Evolutionary conservation across 2,329 filamentous ascomycete genomes (phyloP).

Genomic region (Claviceps humidiphila): DNA sequence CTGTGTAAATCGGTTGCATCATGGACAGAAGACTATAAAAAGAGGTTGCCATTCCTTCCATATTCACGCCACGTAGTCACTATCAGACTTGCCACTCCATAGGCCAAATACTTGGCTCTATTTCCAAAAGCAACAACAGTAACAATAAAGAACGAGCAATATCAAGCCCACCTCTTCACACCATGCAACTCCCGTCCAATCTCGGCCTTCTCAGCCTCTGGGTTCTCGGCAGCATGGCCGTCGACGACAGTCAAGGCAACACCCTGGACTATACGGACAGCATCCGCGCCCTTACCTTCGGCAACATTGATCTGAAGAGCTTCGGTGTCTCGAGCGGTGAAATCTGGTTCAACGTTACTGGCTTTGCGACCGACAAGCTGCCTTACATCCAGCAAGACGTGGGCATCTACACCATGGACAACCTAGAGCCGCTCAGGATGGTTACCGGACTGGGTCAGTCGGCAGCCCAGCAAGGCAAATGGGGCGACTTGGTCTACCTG

Average conservation of each 20-base stretch:
- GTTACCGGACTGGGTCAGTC: background rate
- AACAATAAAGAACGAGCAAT: too few relatives aligned
- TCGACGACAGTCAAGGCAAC: background rate
- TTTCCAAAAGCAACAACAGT: too few relatives aligned
- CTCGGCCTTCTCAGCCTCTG: background rate
- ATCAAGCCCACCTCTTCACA: too few relatives aligned
- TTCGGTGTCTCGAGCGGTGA: background rate
- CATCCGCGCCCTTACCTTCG: slow-evolving; percentile 1
- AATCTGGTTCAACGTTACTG: slow-evolving; percentile 1
- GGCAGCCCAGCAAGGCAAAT: slow-evolving; percentile 3
- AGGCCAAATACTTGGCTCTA: too few relatives aligned
- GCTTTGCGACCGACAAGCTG: background rate
- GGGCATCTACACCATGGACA: slow-evolving; percentile 2
- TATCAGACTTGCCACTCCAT: too few relatives aligned
- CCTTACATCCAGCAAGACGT: slow-evolving; percentile 2
- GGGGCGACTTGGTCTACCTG: slow-evolving; percentile 4
- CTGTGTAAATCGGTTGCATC: too few relatives aligned
- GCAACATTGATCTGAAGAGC: background rate
- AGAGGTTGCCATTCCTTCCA: too few relatives aligned
- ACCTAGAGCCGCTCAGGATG: background rate
- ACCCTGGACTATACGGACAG: background rate
- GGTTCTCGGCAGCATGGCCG: background rate
- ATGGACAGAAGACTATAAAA: too few relatives aligned
- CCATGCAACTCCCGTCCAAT: background rate
- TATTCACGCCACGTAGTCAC: too few relatives aligned